These are phyloP conservation scores for Pythium vanterpoolii DNA, from an alignment of 352 stramenopile species.

Conservation along the genomic window DNA sequence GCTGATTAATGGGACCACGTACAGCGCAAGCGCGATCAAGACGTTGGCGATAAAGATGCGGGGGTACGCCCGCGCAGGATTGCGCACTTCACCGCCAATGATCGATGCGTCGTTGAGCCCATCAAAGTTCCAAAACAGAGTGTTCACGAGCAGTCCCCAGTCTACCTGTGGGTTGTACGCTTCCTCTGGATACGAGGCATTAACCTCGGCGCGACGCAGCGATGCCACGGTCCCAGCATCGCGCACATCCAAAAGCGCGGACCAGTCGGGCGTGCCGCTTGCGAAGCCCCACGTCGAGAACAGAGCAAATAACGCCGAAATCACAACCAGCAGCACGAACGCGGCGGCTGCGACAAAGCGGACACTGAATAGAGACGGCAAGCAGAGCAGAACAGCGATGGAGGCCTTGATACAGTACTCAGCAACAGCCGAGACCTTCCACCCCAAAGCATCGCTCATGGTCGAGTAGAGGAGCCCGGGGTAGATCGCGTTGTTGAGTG, in stretches of 20 bases:
- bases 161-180: conserved; percentile 18
- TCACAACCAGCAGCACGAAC: conserved; percentile 24
- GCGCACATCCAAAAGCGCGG: conserved; percentile 14
- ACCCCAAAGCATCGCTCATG: conserved; percentile 23
- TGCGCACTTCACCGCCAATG: conserved; percentile 80
- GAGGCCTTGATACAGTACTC: conserved; percentile 35
- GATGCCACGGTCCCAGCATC: neutral
- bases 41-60: conserved; percentile 70
- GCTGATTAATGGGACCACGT: conserved; percentile 13
- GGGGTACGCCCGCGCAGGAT: conserved; percentile 33
- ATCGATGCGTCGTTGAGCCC: conserved; percentile 79
- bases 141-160: conserved; percentile 55
- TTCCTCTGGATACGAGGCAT: neutral
- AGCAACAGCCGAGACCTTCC: conserved; percentile 20
- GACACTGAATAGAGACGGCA: conserved; percentile 40
- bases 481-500: conserved; percentile 42
- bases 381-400: conserved; percentile 30
- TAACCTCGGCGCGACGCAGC: neutral
- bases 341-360: conserved; percentile 25
- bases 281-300: conserved; percentile 44
- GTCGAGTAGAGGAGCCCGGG: conserved; percentile 39
- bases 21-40: conserved; percentile 43
- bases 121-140: conserved; percentile 91
- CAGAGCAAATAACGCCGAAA: conserved; percentile 30
- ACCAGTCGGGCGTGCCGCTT: conserved; percentile 22